These are phyloP conservation scores for Aspergillus haitiensis DNA, from an alignment of 495 filamentous ascomycete species.

Conservation along the genomic window DNA sequence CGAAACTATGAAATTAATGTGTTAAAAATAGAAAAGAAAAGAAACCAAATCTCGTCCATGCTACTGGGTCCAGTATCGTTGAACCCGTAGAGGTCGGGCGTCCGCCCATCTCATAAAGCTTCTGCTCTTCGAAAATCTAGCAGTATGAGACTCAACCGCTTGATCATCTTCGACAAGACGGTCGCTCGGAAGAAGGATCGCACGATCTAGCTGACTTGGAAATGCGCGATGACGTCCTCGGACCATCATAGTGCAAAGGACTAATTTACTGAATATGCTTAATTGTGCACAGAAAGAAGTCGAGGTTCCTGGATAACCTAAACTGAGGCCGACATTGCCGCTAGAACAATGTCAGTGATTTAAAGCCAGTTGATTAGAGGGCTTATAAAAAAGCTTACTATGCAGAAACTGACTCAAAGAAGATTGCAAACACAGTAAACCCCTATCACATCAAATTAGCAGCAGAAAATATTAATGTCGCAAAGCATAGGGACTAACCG, in stretches of 20 bases:
- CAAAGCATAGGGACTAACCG: constrained; percentile 28
- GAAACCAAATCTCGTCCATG: neutral
- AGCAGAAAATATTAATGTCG: neutral
- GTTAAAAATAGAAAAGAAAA: constrained; percentile 16
- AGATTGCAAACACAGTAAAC: constrained; percentile 62
- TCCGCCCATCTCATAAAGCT: constrained; percentile 11
- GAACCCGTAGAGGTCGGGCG: constrained; percentile 9
- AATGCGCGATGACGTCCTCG: constrained; percentile 86
- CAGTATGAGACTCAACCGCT: constrained; percentile 1
- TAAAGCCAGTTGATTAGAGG: neutral
- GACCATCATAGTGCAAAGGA: constrained; percentile 85
- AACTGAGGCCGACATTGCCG: constrained; percentile 82
- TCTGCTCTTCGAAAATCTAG: constrained; percentile 2
- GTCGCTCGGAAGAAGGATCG: constrained; percentile 75
- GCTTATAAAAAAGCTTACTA: constrained; percentile 46
- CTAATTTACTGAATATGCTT: constrained; percentile 71
- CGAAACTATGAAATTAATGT: neutral
- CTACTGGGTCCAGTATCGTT: constrained; percentile 20
- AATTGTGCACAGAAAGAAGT: constrained; percentile 77
- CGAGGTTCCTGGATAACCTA: constrained; percentile 71
- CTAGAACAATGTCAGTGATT: constrained; percentile 25
- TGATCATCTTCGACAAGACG: constrained; percentile 41
- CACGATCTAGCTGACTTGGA: constrained; percentile 85
- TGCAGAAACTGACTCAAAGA: constrained; percentile 85
- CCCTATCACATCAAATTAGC: constrained; percentile 18